A percentile compares a stretch with the other conserved stretches of the same genome.
Evolutionary conservation across 2,329 filamentous ascomycete species (phyloP).

Genomic region (Alternaria burnsii): DNA sequence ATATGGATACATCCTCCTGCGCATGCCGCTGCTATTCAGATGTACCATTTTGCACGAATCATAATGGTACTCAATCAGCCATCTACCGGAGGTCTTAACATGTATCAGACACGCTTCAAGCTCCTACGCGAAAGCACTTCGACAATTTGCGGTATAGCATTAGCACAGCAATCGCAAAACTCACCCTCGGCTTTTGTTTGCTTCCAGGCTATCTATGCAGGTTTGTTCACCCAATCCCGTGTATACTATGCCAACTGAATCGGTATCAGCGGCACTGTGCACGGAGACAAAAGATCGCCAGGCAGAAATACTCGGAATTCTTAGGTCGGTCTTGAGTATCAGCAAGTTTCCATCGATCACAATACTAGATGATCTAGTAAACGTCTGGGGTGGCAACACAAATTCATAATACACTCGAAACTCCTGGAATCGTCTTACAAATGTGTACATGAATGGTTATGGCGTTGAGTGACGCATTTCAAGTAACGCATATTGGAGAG

Average conservation of each 20-base stretch:
- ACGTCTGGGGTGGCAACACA: slow-evolving; percentile 38
- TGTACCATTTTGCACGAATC: slow-evolving; percentile 62
- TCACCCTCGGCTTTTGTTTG: slow-evolving; percentile 41
- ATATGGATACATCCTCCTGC: slow-evolving; percentile 43
- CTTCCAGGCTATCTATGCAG: slow-evolving; percentile 43
- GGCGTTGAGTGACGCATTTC: background rate
- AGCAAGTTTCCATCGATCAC: slow-evolving; percentile 40
- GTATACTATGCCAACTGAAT: slow-evolving; percentile 2
- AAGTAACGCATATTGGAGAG: background rate
- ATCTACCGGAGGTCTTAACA: slow-evolving; percentile 58
- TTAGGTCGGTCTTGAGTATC: slow-evolving; percentile 29
- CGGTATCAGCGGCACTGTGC: slow-evolving; percentile 26
- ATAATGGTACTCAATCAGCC: slow-evolving; percentile 63
- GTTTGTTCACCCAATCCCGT: slow-evolving; percentile 17
- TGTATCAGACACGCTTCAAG: slow-evolving; percentile 57
- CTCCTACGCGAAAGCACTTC: slow-evolving; percentile 57
- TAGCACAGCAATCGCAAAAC: slow-evolving; percentile 48
- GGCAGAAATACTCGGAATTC: slow-evolving; percentile 23
- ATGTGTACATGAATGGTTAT: background rate
- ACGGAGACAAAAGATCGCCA: slow-evolving; percentile 33
- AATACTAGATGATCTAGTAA: slow-evolving; percentile 35
- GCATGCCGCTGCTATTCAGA: slow-evolving; percentile 58
- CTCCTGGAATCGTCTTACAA: background rate
- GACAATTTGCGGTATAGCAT: slow-evolving; percentile 60
- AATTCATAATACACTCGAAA: slow-evolving; percentile 33